Evolutionary conservation across 768 basidiomycete species (phyloP).

Genomic region (Boletus sensibilis): DNA sequence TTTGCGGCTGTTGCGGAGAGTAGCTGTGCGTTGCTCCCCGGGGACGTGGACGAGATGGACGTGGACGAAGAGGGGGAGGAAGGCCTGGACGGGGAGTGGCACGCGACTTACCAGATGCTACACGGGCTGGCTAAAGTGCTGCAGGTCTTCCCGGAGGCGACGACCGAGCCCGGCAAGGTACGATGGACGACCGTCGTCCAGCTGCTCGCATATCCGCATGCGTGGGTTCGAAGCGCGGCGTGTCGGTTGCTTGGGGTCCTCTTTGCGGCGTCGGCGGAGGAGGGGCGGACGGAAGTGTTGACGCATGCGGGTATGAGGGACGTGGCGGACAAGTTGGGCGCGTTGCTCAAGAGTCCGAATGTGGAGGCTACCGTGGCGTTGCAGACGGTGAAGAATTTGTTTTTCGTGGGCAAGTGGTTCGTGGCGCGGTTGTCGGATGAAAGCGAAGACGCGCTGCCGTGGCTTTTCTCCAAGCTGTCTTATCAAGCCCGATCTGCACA

Average conservation of each 20-base stretch:
- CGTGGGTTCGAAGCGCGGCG: conserved; percentile 87
- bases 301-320: conserved; percentile 60
- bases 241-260: conserved; percentile 73
- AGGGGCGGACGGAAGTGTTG: conserved; percentile 41
- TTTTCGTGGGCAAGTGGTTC: conserved; percentile 89
- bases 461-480: conserved; percentile 94
- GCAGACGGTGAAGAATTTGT: conserved; percentile 90
- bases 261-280: conserved; percentile 45
- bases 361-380: conserved; percentile 69
- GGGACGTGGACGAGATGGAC: conserved; percentile 38
- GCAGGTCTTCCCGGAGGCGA: conserved; percentile 51
- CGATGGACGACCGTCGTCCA: conserved; percentile 62
- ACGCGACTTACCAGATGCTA: conserved; percentile 78
- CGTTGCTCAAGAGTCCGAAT: conserved; percentile 80
- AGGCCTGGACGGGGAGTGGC: conserved; percentile 70
- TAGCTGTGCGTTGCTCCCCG: conserved; percentile 2
- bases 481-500: conserved; percentile 80
- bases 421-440: conserved; percentile 37
- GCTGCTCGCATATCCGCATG: conserved; percentile 85
- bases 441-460: conserved; percentile 70
- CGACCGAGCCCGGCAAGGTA: conserved; percentile 45
- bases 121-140: conserved; percentile 63
- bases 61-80: conserved; percentile 48
- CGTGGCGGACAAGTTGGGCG: conserved; percentile 67
- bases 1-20: conserved; percentile 36